Conservation (phyloP, 1,284 basidiomycete genomes). For the Pterula multifida region DNA sequence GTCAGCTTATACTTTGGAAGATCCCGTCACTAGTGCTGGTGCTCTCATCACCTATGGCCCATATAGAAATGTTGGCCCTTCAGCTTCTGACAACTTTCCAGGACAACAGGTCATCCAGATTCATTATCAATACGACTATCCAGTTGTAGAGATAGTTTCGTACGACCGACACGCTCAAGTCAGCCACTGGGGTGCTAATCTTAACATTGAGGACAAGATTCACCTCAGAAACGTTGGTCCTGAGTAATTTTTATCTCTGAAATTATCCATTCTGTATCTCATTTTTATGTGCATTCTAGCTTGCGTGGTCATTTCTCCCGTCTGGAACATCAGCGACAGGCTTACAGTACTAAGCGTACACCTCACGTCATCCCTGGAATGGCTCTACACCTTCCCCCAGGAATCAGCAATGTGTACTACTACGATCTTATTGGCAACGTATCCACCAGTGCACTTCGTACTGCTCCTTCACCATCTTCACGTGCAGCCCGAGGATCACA, state of each 20-base stretch:
- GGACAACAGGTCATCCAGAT: constrained; percentile 59
- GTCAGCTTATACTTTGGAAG: constrained; percentile 43
- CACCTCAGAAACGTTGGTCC: constrained; percentile 82
- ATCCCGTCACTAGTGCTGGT: constrained; percentile 61
- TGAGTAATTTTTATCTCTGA: constrained; percentile 27
- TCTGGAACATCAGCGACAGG: constrained; percentile 71
- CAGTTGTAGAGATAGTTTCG: constrained; percentile 66
- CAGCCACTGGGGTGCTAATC: constrained; percentile 92
- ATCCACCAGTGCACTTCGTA: constrained; percentile 81
- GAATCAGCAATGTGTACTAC: constrained; percentile 75
- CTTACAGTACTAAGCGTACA: constrained; percentile 49
- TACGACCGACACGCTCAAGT: constrained; percentile 79
- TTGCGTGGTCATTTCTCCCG: constrained; percentile 87
- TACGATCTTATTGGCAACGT: constrained; percentile 93
- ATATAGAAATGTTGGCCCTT: constrained; percentile 56
- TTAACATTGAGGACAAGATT: constrained; percentile 89
- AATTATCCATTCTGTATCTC: not conserved
- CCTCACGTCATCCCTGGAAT: constrained; percentile 66
- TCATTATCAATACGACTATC: constrained; percentile 74
- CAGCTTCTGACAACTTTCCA: constrained; percentile 32
- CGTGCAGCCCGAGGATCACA: constrained; percentile 40
- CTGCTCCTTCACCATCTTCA: constrained; percentile 42
- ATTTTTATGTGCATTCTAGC: not conserved
- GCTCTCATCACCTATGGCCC: constrained; percentile 84
- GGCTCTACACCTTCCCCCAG: constrained; percentile 68